A percentile compares a stretch with the other conserved stretches of the same genome.
phyloP scores from a whole-genome alignment of 2,329 filamentous ascomycete species.

The Sporothrix luriei region DNA sequence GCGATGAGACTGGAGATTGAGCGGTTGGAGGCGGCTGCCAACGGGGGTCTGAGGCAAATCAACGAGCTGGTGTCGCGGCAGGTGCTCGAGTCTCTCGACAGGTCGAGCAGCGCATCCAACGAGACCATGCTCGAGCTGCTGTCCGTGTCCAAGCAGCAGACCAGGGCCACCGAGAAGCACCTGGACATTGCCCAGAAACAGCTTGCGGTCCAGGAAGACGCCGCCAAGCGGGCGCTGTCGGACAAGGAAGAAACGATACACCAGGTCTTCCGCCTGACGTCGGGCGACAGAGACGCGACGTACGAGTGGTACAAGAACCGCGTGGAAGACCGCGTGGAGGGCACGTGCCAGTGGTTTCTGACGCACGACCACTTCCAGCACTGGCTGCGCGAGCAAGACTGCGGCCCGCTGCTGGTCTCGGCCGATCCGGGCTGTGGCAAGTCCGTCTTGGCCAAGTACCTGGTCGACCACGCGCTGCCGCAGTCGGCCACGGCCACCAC shows the following conservation, averaged over 20 bases:
- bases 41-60: constrained; percentile 26
- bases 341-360: constrained; percentile 44
- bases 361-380: constrained; percentile 39
- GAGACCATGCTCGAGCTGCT: not conserved
- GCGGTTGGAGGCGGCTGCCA: constrained; percentile 9
- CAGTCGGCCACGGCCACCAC: constrained; percentile 26
- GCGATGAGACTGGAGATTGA: constrained; percentile 31
- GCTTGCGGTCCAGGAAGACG: not conserved
- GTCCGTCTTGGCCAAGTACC: constrained; percentile 44
- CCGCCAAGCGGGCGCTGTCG: not conserved
- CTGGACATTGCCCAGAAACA: not conserved
- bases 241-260: not conserved
- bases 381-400: constrained; percentile 40
- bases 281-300: constrained; percentile 22
- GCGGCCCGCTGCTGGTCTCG: constrained; percentile 43
- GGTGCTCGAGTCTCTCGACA: constrained; percentile 27
- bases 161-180: not conserved
- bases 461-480: constrained; percentile 41
- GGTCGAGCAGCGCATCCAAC: not conserved
- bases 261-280: constrained; percentile 8
- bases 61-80: constrained; percentile 25
- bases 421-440: constrained; percentile 48
- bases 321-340: constrained; percentile 37
- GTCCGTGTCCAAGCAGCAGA: not conserved
- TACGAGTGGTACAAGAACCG: constrained; percentile 43